Base-by-base conservation (phyloP, 805 yeast genomes). In the Tetrapisispora nanseiensis region DNA sequence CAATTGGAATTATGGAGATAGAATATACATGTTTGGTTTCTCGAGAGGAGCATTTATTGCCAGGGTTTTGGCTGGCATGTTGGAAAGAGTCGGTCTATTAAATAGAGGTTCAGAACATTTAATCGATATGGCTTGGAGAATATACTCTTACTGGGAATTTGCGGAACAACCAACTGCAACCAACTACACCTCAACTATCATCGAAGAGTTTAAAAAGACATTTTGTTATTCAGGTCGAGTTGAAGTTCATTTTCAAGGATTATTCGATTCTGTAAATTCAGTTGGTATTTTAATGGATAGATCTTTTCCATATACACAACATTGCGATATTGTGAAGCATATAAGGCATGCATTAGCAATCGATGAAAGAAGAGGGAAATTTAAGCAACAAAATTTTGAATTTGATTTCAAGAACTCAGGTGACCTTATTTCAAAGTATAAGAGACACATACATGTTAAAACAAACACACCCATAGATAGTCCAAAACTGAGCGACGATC, bases 231-330 rank as follows among this genome's bases (percentile, higher is more conserved):
- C 63, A 4, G 57, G 62, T 5, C 50, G 57, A 2, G 71, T 76
- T 3, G 52, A 51, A 8, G 67, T 80, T 37, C 70, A 72, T 47
- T 77, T 78, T 45, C 72, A 80, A 70, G 86, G 86, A 0, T 57
- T 80, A 16, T 80, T 81, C 71, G 87, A 80, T 59, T 74, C 84
- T 0, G 77, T 80, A 16, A 78, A 77, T 52, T 78, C 85, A 1
- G 78, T 79, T 18, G 86, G 86, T 0, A 50, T 78, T 9, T 43
- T 79, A 4, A 63, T 76, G 33, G 83, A 78, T 51, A 59, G 75
- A 31, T 47, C 75, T 54, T 80, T 79, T 47, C 84, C 85, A 0
- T 76, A 66, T 47, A 68, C 80, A 1, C 70, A 77, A 2, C 63
- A 70, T 39, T 65, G 74, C 33, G 60, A 67, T 12, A 67, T 68